Evolutionary conservation across 2,329 filamentous ascomycete genomes (phyloP), one percentile per base, ranked within the genome.

Genomic region (Colletotrichum chrysophilum): DNA sequence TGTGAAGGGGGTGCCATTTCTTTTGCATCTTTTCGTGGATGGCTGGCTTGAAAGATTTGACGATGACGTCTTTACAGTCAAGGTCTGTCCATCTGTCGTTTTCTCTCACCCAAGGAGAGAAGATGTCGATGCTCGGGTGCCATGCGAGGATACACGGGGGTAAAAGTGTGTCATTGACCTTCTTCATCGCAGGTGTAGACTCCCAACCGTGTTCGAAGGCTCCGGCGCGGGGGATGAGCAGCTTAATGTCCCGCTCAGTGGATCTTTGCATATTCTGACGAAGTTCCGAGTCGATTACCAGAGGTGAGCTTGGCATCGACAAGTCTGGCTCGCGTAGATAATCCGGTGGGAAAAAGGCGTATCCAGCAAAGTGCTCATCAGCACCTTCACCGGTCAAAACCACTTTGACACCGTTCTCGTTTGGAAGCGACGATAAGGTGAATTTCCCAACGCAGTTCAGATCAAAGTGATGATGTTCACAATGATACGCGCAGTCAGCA

Each of bases 341-440:
- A 65, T 91, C 89, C 1, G 84, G 80, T 0, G 85, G 78, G 72
- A 88, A 89, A 55, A 84, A 81, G 1, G 84, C 80, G 76, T 91
- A 92, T 28, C 90, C 90, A 4, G 83, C 86, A 78, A 91, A 91
- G 66, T 87, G 84, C 81, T 91, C 89, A 72, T 91, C 90, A 7
- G 88, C 81, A 2, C 88, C 89, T 77, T 90, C 88, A 10, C 86
- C 85, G 0, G 88, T 90, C 7, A 92, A 80, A 4, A 91, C 86
- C 3, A 91, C 89, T 74, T 90, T 90, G 79, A 88, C 85, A 4
- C 88, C 88, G 3, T 85, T 80, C 43, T 87, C 82, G 8, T 82
- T 84, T 0, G 87, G 84, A 1, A 88, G 77, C 24, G 85, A 83
- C 0, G 88, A 88, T 2, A 91, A 82, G 9, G 86, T 85, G 71